Evolutionary conservation across 345 rosid species (phyloP).

Genomic region (Euphorbia pulcherrima): DNA sequence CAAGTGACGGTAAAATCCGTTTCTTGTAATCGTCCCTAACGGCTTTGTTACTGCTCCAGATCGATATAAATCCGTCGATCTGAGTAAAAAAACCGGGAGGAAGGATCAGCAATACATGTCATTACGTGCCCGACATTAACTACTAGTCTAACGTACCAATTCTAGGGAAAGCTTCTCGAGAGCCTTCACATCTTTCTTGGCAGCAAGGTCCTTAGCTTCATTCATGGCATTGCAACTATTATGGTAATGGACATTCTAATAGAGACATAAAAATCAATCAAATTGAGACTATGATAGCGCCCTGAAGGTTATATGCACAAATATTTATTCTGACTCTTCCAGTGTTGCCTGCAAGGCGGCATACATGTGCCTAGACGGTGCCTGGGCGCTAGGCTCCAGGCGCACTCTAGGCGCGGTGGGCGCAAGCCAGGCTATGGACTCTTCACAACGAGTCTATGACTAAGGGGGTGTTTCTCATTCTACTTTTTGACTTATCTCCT

Average conservation of each 20-base stretch:
- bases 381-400: too few relatives aligned
- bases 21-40: slow-evolving; percentile 87
- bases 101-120: slow-evolving; percentile 12
- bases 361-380: too few relatives aligned
- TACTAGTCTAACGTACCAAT: slow-evolving; percentile 41
- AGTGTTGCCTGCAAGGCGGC: too few relatives aligned
- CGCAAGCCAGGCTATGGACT: too few relatives aligned
- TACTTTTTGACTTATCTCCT: too few relatives aligned
- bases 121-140: slow-evolving; percentile 5
- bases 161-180: slow-evolving; percentile 46
- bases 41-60: slow-evolving; percentile 61
- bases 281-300: neutral
- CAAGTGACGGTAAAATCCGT: slow-evolving; percentile 58
- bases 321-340: neutral
- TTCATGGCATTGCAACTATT: slow-evolving; percentile 44
- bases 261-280: slow-evolving; percentile 3
- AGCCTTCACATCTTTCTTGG: slow-evolving; percentile 47
- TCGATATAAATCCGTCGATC: slow-evolving; percentile 74
- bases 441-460: too few relatives aligned
- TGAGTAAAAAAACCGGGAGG: slow-evolving; percentile 23
- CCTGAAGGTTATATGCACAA: neutral
- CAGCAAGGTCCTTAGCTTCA: slow-evolving; percentile 61
- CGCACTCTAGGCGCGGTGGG: too few relatives aligned
- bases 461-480: too few relatives aligned
- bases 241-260: slow-evolving; percentile 50